phyloP scores from a whole-genome alignment of 2,329 filamentous ascomycete genomes.

The Trichoderma gracile region DNA sequence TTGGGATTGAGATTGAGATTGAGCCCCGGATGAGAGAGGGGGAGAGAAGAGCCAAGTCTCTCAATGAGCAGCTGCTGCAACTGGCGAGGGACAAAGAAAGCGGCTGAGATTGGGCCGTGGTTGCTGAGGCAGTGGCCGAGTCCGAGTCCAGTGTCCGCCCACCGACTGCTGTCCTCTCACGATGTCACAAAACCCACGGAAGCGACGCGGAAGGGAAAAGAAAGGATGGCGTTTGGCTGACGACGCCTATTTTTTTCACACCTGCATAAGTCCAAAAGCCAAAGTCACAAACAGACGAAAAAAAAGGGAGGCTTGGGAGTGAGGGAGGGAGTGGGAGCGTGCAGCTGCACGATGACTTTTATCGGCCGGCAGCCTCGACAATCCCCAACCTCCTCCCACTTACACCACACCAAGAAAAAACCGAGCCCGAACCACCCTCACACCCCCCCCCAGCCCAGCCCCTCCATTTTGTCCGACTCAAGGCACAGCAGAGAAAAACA shows the following conservation, averaged over 20 bases:
- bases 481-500: slow-evolving; percentile 17
- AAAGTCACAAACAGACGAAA: no score
- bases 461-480: slow-evolving; percentile 31
- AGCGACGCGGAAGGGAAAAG: not conserved
- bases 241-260: not conserved
- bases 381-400: slow-evolving; percentile 43
- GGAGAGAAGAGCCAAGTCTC: no score
- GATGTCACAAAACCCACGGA: not conserved
- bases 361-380: slow-evolving; percentile 32
- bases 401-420: slow-evolving; percentile 32
- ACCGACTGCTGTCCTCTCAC: not conserved
- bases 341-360: slow-evolving; percentile 38
- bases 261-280: slow-evolving; percentile 11
- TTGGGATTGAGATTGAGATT: no score
- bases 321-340: slow-evolving; percentile 25
- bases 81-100: no score
- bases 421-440: not conserved
- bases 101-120: no score
- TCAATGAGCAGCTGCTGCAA: no score
- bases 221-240: not conserved
- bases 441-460: slow-evolving; percentile 29
- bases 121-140: no score
- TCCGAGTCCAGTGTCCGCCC: not conserved
- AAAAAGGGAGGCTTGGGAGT: slow-evolving; percentile 11
- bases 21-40: not conserved